Evolutionary conservation across 1,284 basidiomycete genomes (phyloP).

Genomic region (Ustilago shanxiensis): DNA sequence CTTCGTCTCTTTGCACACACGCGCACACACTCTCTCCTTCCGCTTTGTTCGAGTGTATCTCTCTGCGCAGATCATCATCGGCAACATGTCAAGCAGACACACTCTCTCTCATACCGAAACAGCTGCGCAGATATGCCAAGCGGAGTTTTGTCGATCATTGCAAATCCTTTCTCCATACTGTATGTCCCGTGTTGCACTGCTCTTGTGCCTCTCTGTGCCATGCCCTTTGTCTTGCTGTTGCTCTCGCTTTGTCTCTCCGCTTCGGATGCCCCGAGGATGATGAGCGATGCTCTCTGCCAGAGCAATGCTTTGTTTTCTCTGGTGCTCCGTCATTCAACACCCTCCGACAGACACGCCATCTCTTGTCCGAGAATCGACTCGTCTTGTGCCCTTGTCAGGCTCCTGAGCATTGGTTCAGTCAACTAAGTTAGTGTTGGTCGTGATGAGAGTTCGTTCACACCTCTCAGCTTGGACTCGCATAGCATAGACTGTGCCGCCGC

Average conservation of each 20-base stretch:
- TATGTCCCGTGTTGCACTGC: neutral
- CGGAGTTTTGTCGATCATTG: constrained; percentile 44
- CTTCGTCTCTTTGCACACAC: neutral
- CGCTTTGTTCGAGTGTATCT: no score
- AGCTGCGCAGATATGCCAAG: constrained; percentile 31
- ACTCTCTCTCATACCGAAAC: neutral
- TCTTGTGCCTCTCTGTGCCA: neutral
- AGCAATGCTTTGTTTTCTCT: constrained; percentile 5
- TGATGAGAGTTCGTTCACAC: neutral
- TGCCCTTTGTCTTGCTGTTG: neutral
- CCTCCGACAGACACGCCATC: constrained; percentile 2
- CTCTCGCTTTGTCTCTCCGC: neutral
- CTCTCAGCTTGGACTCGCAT: neutral
- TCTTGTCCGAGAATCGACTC: constrained; percentile 11
- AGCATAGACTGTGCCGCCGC: neutral
- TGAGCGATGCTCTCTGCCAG: neutral
- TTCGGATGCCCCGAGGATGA: constrained; percentile 1
- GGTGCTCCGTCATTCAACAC: constrained; percentile 26
- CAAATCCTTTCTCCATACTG: constrained; percentile 7
- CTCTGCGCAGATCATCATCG: neutral
- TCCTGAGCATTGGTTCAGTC: no score
- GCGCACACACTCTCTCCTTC: no score
- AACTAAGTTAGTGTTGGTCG: neutral
- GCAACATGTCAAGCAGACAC: no score
- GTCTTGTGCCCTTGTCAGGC: neutral